Evolutionary conservation across 2,329 filamentous ascomycete species (phyloP), one percentile per base, ranked within the genome.

Genomic region (Metarhizium robertsii): DNA sequence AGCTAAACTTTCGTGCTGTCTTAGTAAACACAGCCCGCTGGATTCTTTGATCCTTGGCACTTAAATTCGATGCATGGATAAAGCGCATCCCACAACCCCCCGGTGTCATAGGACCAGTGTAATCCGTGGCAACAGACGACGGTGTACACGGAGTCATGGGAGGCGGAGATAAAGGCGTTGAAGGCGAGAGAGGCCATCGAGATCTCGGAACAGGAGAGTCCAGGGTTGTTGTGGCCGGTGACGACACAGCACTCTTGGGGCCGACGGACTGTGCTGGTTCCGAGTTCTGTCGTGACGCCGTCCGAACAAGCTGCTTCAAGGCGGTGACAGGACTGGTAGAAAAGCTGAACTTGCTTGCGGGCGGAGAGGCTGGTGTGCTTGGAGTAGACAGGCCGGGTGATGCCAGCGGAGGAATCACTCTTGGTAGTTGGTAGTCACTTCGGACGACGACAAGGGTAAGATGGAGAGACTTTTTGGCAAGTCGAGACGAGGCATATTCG

Each of bases 401-500:
- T 52, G 53, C 55, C 30, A 60, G 55, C 14, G 66, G 59, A 20
- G 64, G 59, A 49, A 63, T 30, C 55, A 65, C 58, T 49, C 65
- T 60, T n/a, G 78, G 79, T 7, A 83, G 68, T 62, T 83, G 78
- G 60, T 80, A 79, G 56, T 83, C 79, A 49, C 77, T 75, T 43
- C 78, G 74, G 48, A 83, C 73, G 25, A 83, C 76, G 46, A 85
- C 73, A 42, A 86, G 75, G 18, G 79, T 83, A 53, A 85, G 70
- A 62, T 81, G 76, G 2, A 83, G 67, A 8, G 71, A 71, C 64
- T 83, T 84, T 53, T 74, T 73, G 13, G 79, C 76, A 25, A 86
- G 73, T 20, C 78, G 74, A 59, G 72, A 73, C 0, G 83, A 84
- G 14, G 76, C 73, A 61, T 84, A 82, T 56, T 84, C 81, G 34